Conservation (phyloP, 1,139 yeast genomes). For the Zygoascus sp. region DNA sequence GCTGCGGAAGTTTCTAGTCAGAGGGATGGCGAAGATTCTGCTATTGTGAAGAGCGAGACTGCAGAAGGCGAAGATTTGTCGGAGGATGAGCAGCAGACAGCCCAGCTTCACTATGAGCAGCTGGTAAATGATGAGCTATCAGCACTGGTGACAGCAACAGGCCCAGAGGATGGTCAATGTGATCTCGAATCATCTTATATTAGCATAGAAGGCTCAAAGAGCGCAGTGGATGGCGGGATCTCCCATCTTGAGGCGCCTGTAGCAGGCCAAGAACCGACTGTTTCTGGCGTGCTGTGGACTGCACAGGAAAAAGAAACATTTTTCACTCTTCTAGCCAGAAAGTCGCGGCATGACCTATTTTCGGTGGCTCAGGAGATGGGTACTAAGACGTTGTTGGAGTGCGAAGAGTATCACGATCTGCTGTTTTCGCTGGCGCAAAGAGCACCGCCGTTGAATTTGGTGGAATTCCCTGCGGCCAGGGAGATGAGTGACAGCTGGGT, state of each 20-base stretch:
- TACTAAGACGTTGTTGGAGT: slow-evolving; percentile 44
- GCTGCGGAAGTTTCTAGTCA: background rate
- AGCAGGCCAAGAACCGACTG: too few relatives aligned
- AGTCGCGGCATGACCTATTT: slow-evolving; percentile 47
- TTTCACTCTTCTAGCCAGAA: slow-evolving; percentile 42
- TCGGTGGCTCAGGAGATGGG: slow-evolving; percentile 40
- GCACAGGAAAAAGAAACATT: slow-evolving; percentile 41
- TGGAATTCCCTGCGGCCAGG: slow-evolving; percentile 49
- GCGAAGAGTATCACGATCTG: slow-evolving; percentile 44
- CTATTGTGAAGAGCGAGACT: background rate
- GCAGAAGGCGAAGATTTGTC: background rate
- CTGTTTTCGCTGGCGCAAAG: slow-evolving; percentile 32
- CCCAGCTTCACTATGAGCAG: slow-evolving; percentile 14
- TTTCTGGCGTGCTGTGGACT: slow-evolving; percentile 39
- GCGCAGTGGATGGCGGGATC: too few relatives aligned
- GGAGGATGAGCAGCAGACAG: background rate
- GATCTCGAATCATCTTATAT: background rate
- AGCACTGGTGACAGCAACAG: slow-evolving; percentile 18
- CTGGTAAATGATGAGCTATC: slow-evolving; percentile 20
- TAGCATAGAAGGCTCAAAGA: background rate
- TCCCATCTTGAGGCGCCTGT: too few relatives aligned
- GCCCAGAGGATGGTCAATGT: background rate
- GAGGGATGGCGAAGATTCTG: background rate
- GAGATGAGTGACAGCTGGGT: slow-evolving; percentile 51
- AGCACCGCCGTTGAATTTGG: slow-evolving; percentile 26